Conservation (phyloP, 257 asterid genomes). For the Solanum medicagineum region DNA sequence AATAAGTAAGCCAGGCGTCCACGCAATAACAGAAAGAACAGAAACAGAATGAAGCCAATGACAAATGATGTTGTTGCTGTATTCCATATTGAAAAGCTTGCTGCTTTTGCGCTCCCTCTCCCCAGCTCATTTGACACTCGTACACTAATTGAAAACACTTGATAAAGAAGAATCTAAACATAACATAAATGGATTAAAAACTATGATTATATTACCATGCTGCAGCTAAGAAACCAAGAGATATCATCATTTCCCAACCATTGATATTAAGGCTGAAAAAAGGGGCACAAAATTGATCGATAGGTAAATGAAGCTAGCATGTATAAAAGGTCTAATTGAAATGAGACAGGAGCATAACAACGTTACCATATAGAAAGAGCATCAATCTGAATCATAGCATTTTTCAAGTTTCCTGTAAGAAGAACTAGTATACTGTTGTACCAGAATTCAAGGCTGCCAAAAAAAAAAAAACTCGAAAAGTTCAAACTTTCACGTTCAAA, state of each 20-base stretch:
- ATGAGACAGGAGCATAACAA: neutral
- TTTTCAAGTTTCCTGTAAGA: conserved; percentile 48
- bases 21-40: conserved; percentile 13
- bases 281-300: neutral
- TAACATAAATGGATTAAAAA: neutral
- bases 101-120: conserved; percentile 27
- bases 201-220: conserved; percentile 16
- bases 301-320: neutral
- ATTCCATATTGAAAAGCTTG: conserved; percentile 27
- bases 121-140: conserved; percentile 47
- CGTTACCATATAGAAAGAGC: conserved; percentile 69
- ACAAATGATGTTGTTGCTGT: conserved; percentile 17
- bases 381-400: conserved; percentile 52
- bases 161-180: neutral
- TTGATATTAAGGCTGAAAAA: conserved; percentile 30
- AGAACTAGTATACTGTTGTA: conserved; percentile 56
- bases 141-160: conserved; percentile 10
- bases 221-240: conserved; percentile 42
- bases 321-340: neutral
- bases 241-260: conserved; percentile 46
- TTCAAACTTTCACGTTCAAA: neutral
- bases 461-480: neutral
- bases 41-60: conserved; percentile 21
- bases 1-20: conserved; percentile 25
- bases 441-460: conserved; percentile 62